These are phyloP conservation scores for Blastobotrys chiropterorum DNA, from an alignment of 805 yeast species.

Conservation along the genomic window DNA sequence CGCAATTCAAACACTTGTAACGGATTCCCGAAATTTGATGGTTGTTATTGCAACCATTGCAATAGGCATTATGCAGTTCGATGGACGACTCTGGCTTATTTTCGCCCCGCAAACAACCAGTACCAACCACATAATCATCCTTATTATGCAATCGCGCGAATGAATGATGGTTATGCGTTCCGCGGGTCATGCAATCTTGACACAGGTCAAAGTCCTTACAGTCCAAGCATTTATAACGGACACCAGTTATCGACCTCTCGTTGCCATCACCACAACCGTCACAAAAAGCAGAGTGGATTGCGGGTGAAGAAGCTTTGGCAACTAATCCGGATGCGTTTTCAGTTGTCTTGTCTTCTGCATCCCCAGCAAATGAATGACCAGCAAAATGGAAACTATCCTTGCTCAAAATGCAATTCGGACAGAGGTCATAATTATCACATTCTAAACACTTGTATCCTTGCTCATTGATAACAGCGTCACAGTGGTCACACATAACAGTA, in stretches of 20 bases:
- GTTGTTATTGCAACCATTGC: conserved; percentile 27
- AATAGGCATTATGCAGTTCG: conserved; percentile 8
- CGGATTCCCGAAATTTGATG: conserved; percentile 35
- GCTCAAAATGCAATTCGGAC: conserved; percentile 32
- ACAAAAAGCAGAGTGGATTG: conserved; percentile 19
- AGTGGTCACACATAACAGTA: conserved; percentile 23
- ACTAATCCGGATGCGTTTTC: neutral
- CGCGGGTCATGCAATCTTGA: conserved; percentile 27
- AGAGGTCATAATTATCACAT: conserved; percentile 46
- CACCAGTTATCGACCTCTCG: conserved; percentile 30
- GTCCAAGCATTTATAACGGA: conserved; percentile 41
- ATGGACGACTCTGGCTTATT: no score
- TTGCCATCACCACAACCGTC: conserved; percentile 18
- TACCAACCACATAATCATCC: conserved; percentile 5
- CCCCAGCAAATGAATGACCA: conserved; percentile 9
- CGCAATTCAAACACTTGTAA: conserved; percentile 43
- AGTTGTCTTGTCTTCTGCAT: neutral
- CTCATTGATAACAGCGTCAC: conserved; percentile 31
- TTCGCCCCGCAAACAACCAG: no score
- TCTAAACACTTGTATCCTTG: conserved; percentile 41
- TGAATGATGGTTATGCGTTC: conserved; percentile 17
- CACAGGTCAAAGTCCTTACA: conserved; percentile 49
- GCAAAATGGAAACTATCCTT: conserved; percentile 19
- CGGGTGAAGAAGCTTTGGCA: neutral
- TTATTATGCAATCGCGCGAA: conserved; percentile 16